Base-by-base conservation (phyloP, 768 basidiomycete species). In the Trametes villosa region DNA sequence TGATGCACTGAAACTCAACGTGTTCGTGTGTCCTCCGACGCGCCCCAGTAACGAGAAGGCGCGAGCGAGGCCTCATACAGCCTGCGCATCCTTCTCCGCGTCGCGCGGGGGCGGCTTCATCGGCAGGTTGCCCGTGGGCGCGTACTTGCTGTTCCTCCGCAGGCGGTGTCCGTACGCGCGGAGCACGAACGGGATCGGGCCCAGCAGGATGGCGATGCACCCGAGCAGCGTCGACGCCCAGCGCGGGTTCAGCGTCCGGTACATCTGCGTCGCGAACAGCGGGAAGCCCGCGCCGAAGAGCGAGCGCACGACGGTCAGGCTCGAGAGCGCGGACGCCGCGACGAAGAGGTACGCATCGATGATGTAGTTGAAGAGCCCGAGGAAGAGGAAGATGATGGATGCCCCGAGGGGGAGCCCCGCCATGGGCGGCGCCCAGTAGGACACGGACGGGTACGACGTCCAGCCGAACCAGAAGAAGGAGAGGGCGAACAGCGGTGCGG, bases 391-490 rank as follows among this genome's bases (percentile, higher is more conserved):
- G 53, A 78, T 75, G 59, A 86, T 82, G 22, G 80, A 74, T 58
- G 82, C 83, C 11, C 84, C 84, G 70, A 85, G 73, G 9, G 78
- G 62, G 26, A 76, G 53, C 2, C 83, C 83, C 0, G 85, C 75
- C 58, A 78, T 67, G 72, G 87, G 73, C 4, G 85, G 86, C 2
- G 74, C 81, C 83, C 83, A 86, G 44, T 77, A 80, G 4, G 79
- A 80, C 50, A 86, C 74, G 57, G 72, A 75, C 13, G 84, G 80
- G 64, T 72, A 83, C 0, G 85, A 85, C 4, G 86, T 84, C 86
- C 86, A 87, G 38, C 84, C 85, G 58, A 89, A 86, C 87, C 87
- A 87, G 73, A 90, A 89, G 73, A 88, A 85, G 9, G 84, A 81
- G 22, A 75, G 42, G 33, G 82, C 74, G 63, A 84, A 79, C 31